Evolutionary conservation across 805 yeast genomes (phyloP), one percentile per base, ranked within the genome.

Genomic region (Lachancea cidri): DNA sequence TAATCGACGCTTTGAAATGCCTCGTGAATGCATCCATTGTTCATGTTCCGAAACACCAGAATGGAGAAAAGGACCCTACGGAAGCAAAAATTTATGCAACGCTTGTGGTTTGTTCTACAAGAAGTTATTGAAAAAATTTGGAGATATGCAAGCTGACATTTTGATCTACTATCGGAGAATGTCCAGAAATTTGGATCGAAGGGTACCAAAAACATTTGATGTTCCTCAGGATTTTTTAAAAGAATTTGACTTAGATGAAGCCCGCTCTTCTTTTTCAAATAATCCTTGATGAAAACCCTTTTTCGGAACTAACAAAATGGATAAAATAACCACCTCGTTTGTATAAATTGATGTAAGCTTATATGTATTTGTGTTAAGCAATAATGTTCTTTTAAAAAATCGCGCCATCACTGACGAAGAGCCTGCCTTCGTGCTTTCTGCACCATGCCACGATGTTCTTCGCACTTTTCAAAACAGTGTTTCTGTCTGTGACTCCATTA

Each of bases 1-100:
- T 22, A 11, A 22, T 11, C 7, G 27, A 7, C 9, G 9, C 11
- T 22, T 22, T 22, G 27, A 11, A 11, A 22, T 7, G 11, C 24
- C 34, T 18, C 35, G 15, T 16, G 38, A 41, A 33, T 52, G 54
- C 30, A 36, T 47, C 27, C 54, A 50, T 31, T 52, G 56, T 36
- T 38, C 40, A 18, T 50, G 52, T 8, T 42, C 46, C 19, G 50
- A 50, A 29, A 52, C 94, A 0, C 93, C 93, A 0, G 93, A 85
- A 59, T 85, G 95, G 94, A 66, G 94, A 41, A 72, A 82, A 35
- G 93, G 93, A 0, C 93, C 95, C 1, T 74, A 74, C 40, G 94
- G 93, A 2, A 76, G 78, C 11, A 67, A 87, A 30, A 81, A 88
- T 1, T 62, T 85, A 38, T 85, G 94, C 63, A 86, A 85, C 58